Evolutionary conservation across 371 early-diverging fungal species (phyloP).

Genomic region (Mortierella sp.): DNA sequence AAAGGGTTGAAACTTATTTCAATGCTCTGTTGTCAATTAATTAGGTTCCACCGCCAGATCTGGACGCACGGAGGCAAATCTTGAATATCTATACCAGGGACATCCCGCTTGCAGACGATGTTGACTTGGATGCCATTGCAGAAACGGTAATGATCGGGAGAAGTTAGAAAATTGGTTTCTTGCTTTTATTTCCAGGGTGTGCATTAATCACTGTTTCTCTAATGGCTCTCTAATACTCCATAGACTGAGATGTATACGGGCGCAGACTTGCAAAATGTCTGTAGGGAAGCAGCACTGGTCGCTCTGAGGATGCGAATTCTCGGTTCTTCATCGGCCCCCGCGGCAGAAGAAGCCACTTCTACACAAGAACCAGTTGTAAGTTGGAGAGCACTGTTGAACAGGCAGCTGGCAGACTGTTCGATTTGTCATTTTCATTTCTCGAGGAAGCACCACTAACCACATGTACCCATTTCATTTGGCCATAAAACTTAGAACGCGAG

Average conservation of each 20-base stretch:
- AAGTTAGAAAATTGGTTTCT: neutral
- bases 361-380: slow-evolving; percentile 33
- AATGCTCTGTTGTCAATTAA: neutral
- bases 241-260: slow-evolving; percentile 94
- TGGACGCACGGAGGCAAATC: slow-evolving; percentile 83
- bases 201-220: neutral
- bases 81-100: slow-evolving; percentile 85
- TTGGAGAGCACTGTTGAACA: neutral
- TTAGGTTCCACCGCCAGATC: slow-evolving; percentile 91
- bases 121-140: slow-evolving; percentile 82
- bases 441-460: neutral
- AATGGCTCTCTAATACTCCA: neutral
- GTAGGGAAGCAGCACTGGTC: slow-evolving; percentile 96
- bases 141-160: slow-evolving; percentile 53
- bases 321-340: neutral
- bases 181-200: neutral
- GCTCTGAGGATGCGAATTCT: slow-evolving; percentile 71
- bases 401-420: too few species aligned
- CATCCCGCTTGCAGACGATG: slow-evolving; percentile 79
- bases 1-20: neutral
- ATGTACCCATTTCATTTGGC: neutral
- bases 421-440: neutral
- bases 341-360: neutral
- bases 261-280: slow-evolving; percentile 96
- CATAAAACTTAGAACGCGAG: slow-evolving; percentile 21